phyloP scores from a whole-genome alignment of 306 rosid species.

The Clitoria ternatea region DNA sequence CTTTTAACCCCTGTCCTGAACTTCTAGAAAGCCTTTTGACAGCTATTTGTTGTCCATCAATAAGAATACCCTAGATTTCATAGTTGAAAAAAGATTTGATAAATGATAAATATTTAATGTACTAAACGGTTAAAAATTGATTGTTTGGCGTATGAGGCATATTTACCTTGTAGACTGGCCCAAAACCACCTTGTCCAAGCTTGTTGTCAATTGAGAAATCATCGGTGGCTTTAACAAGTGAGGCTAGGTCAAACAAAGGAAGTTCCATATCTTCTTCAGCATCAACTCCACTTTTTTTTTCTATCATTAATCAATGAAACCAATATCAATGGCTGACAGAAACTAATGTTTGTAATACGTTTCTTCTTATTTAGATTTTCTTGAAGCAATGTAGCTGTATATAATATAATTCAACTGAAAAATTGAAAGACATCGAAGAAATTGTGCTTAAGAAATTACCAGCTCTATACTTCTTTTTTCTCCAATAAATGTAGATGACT shows the following conservation, averaged over 20 bases:
- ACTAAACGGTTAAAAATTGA: too few species aligned
- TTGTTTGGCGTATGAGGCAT: too few species aligned
- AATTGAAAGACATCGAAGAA: too few species aligned
- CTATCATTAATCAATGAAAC: too few species aligned
- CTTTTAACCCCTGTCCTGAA: not conserved
- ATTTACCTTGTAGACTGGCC: slow-evolving; percentile 49
- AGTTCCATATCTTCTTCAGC: slow-evolving; percentile 39
- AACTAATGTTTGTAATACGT: too few species aligned
- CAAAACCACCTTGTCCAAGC: slow-evolving; percentile 66
- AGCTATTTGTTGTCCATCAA: not conserved
- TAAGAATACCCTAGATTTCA: not conserved
- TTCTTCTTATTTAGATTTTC: too few species aligned
- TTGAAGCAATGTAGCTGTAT: too few species aligned
- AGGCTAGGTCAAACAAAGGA: slow-evolving; percentile 33
- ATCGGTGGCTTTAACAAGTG: slow-evolving; percentile 38
- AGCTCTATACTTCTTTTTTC: not conserved
- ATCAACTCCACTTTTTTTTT: too few species aligned
- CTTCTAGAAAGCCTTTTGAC: slow-evolving; percentile 10
- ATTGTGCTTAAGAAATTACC: too few species aligned
- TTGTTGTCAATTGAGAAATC: slow-evolving; percentile 33
- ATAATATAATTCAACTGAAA: too few species aligned
- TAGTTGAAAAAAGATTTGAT: not conserved
- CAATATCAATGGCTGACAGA: too few species aligned
- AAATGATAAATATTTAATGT: not conserved
- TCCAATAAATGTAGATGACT: not conserved